Percentiles rank a stretch among this genome's conserved stretches.
Conservation (phyloP, 2,329 filamentous ascomycete genomes). For the Pyrenophora seminiperda region DNA sequence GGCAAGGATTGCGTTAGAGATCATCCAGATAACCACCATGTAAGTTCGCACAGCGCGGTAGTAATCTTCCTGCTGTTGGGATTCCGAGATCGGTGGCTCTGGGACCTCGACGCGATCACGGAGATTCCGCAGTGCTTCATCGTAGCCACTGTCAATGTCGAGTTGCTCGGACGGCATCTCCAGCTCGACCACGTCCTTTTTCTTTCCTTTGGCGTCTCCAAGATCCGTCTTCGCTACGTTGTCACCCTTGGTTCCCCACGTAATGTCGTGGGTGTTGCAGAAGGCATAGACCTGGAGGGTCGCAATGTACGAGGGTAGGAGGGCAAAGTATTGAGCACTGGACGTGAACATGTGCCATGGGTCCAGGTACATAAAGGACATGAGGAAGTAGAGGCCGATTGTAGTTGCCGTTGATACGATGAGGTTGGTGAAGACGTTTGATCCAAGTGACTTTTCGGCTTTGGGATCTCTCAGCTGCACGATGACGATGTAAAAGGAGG, state of each 20-base stretch:
- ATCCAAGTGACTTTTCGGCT: slow-evolving; percentile 66
- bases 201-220: slow-evolving; percentile 79
- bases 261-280: slow-evolving; percentile 98
- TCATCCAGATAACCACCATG: slow-evolving; percentile 96
- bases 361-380: slow-evolving; percentile 95
- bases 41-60: slow-evolving; percentile 97
- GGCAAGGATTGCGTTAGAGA: slow-evolving; percentile 86
- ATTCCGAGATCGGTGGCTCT: slow-evolving; percentile 64
- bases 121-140: slow-evolving; percentile 94
- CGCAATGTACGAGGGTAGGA: slow-evolving; percentile 93
- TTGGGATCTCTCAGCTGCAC: slow-evolving; percentile 69
- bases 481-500: slow-evolving; percentile 84
- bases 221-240: slow-evolving; percentile 93
- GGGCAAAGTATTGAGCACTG: slow-evolving; percentile 85
- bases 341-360: slow-evolving; percentile 99
- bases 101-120: slow-evolving; percentile 89
- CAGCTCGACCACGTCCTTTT: slow-evolving; percentile 78
- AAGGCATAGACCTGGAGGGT: slow-evolving; percentile 98
- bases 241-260: slow-evolving; percentile 98
- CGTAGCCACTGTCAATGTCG: slow-evolving; percentile 96
- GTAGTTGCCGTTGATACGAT: slow-evolving; percentile 90
- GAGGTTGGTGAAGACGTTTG: slow-evolving; percentile 93
- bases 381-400: slow-evolving; percentile 91
- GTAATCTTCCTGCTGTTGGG: slow-evolving; percentile 95
- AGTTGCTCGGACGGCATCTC: slow-evolving; percentile 98